phyloP scores from a whole-genome alignment of 345 rosid species.

The Streptanthus diversifolius region DNA sequence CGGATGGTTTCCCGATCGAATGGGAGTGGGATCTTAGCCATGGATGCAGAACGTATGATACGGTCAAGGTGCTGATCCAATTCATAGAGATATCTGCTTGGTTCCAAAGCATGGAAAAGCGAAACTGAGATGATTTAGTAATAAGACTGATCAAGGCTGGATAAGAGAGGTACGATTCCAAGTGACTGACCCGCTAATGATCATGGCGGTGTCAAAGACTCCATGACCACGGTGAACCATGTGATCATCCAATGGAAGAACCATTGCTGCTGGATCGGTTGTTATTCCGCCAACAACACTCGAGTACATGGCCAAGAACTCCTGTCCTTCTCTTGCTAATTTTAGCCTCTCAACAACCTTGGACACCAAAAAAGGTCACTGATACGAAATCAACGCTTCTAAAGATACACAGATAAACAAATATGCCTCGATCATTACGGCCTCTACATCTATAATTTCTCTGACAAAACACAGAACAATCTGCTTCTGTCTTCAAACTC shows the following conservation, averaged over 20 bases:
- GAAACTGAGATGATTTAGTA: neutral
- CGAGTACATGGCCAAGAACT: constrained; percentile 79
- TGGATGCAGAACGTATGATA: constrained; percentile 69
- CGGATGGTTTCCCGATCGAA: constrained; percentile 54
- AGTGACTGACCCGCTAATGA: constrained; percentile 65
- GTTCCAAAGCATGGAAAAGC: neutral
- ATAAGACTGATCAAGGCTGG: neutral
- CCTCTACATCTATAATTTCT: neutral
- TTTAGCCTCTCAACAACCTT: constrained; percentile 68
- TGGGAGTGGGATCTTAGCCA: constrained; percentile 63
- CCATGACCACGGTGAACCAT: constrained; percentile 97
- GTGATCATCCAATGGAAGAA: constrained; percentile 88
- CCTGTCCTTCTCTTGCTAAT: constrained; percentile 47
- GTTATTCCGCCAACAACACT: constrained; percentile 76
- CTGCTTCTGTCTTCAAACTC: neutral
- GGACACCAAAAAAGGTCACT: neutral
- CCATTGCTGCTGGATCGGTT: constrained; percentile 77
- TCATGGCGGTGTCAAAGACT: constrained; percentile 86
- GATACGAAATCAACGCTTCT: neutral
- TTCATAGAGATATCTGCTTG: constrained; percentile 64
- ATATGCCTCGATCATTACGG: neutral
- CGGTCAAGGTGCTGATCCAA: constrained; percentile 92
- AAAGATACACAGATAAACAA: neutral
- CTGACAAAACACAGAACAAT: neutral
- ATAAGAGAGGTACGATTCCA: neutral